These are phyloP conservation scores for Rhynchosporium agropyri DNA, from an alignment of 2,329 filamentous ascomycete genomes.

Conservation along the genomic window DNA sequence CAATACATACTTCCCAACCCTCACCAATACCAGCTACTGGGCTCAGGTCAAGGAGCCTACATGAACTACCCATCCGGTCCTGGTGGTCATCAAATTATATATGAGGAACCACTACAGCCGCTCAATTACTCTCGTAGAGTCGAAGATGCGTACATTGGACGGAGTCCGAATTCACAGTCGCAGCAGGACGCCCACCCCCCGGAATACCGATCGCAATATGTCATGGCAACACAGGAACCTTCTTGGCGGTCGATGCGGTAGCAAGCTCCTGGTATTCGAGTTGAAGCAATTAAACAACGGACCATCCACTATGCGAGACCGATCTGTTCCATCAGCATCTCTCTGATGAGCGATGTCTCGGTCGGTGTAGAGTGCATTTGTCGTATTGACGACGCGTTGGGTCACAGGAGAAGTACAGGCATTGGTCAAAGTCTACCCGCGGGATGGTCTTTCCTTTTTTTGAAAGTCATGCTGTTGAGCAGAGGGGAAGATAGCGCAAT, in stretches of 20 bases:
- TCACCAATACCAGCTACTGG: background rate
- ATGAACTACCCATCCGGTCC: background rate
- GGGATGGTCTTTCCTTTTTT: background rate
- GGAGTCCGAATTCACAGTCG: background rate
- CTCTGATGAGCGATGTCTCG: background rate
- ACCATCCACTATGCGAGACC: background rate
- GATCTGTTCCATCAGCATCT: background rate
- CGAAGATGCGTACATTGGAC: conserved; percentile 24
- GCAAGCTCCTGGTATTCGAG: background rate
- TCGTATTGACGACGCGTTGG: conserved; percentile 1
- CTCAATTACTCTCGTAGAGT: conserved; percentile 20
- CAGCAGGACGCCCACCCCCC: background rate
- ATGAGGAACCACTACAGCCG: background rate
- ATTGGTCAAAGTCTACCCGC: background rate
- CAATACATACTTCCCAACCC: background rate
- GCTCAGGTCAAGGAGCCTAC: background rate
- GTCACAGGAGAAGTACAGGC: background rate
- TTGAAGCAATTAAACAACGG: too few relatives aligned
- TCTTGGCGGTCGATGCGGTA: conserved; percentile 17
- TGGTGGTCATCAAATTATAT: conserved; percentile 9
- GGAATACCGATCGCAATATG: conserved; percentile 24
- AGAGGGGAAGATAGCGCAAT: background rate
- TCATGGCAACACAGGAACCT: conserved; percentile 15
- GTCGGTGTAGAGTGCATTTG: background rate
- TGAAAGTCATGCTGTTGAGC: background rate